Base-by-base conservation (phyloP, 345 rosid species). In the thale cress (Arabidopsis thaliana) region DNA sequence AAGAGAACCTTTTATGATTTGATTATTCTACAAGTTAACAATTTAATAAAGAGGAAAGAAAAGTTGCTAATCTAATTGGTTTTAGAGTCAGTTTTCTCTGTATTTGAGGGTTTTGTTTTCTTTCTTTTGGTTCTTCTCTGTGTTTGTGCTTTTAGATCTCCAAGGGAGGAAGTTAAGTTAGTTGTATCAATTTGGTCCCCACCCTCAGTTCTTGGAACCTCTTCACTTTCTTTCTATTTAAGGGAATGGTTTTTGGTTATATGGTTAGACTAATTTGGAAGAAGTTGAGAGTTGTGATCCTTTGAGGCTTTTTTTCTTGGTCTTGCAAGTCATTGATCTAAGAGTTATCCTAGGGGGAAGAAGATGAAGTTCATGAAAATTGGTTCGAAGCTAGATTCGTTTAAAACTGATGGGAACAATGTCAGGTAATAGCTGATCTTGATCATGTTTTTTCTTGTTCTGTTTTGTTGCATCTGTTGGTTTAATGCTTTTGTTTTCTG, bases 281-380 rank as follows among this genome's bases (percentile, higher is more conserved):
- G 28, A 46, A 33, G 67, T 71, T 44, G n/a, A 56, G 14, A 16
- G 22, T 59, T 73, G 51, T 68, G 78, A 79, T 73, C 42, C 45
- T 67, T 67, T 42, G 78, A 78, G 9, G 55, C 60, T 56, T 36
- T 56, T 36, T 20, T 42, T 38, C 14, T 50, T 36, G 55, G 12
- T 65, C 52, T 59, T 57, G 9, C 8, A 4, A 71, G 59, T 24
- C 4, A 33, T 34, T 70, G 59, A n/a, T 65, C 53, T 56, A 59
- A 71, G 67, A 53, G 48, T 10, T 4, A 20, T 55, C 46, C 46
- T 67, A 51, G 38, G n/a, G n/a, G 22, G 38, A 36, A 48, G 67
- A 86, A 83, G 72, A 93, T 93, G 98, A 93, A 90, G 96, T 93
- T 93, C 52, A 93, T 93, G 98, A 93, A 93, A 75, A 87, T 93